Evolutionary conservation across 305 asterid species (phyloP).

Genomic region (Fraxinus paxiana): DNA sequence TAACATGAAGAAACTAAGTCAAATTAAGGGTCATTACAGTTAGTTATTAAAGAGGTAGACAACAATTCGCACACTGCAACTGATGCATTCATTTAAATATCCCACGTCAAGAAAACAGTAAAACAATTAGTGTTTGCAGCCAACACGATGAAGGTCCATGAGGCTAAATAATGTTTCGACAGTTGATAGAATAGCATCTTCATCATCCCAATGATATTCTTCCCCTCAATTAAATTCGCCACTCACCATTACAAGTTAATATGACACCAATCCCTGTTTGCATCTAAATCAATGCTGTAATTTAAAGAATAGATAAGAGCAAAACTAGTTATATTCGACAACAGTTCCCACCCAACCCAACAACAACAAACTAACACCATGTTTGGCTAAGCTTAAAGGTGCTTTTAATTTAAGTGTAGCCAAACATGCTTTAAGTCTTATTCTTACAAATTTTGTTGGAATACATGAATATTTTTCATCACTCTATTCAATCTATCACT

Average conservation of each 20-base stretch:
- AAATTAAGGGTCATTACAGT: neutral
- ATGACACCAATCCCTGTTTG: neutral
- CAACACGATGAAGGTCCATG: neutral
- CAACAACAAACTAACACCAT: neutral
- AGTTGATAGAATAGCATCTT: neutral
- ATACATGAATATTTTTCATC: neutral
- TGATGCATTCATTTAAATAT: neutral
- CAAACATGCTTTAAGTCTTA: neutral
- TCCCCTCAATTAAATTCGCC: conserved; percentile 3
- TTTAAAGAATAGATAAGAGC: neutral
- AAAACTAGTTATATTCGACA: conserved; percentile 8
- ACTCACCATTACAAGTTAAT: conserved; percentile 5
- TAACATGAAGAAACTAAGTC: neutral
- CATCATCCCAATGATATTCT: neutral
- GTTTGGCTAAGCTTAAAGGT: neutral
- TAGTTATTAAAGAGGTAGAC: neutral
- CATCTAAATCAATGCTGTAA: conserved; percentile 19
- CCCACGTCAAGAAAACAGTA: neutral
- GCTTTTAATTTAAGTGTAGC: neutral
- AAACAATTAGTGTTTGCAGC: neutral
- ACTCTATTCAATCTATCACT: neutral
- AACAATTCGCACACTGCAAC: neutral
- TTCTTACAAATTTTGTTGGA: neutral
- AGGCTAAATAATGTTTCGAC: neutral
- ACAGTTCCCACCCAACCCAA: conserved; percentile 3